Evolutionary conservation across 768 basidiomycete species (phyloP).

Genomic region (Pleurotus sapidus): DNA sequence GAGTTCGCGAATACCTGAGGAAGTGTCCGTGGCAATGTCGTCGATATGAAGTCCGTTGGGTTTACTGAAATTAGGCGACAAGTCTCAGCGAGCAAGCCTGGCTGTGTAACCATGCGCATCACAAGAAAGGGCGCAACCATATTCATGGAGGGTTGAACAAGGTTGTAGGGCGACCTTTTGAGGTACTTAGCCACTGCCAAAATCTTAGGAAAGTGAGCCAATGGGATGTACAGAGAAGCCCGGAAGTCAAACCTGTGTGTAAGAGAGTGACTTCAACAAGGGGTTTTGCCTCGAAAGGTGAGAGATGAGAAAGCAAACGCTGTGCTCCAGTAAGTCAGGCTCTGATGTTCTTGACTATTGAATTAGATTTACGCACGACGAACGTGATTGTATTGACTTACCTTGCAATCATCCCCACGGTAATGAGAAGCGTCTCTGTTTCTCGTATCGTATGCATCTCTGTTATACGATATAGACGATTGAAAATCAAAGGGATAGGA

Average conservation of each 20-base stretch:
- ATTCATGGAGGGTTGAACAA: constrained; percentile 69
- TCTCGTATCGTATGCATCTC: constrained; percentile 41
- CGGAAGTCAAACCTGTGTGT: constrained; percentile 51
- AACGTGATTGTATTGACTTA: constrained; percentile 13
- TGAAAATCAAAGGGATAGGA: constrained; percentile 28
- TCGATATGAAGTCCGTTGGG: constrained; percentile 57
- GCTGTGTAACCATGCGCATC: constrained; percentile 53
- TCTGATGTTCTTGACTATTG: constrained; percentile 32
- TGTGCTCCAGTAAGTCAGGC: constrained; percentile 56
- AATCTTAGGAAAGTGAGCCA: constrained; percentile 33
- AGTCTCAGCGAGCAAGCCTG: constrained; percentile 55
- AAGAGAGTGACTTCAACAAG: constrained; percentile 65
- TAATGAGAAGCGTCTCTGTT: constrained; percentile 64
- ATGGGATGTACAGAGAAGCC: background rate
- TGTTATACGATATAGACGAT: constrained; percentile 45
- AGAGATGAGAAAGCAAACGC: constrained; percentile 58
- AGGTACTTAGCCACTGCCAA: constrained; percentile 52
- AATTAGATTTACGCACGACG: background rate
- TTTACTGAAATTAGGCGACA: constrained; percentile 66
- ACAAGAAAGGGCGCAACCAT: constrained; percentile 66
- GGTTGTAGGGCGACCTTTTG: constrained; percentile 59
- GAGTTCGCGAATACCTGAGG: constrained; percentile 67
- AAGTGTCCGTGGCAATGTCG: constrained; percentile 61
- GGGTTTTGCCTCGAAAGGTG: constrained; percentile 69
- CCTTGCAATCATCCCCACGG: constrained; percentile 57